These are phyloP conservation scores for Aspergillus indologenus DNA, from an alignment of 495 filamentous ascomycete species.

Conservation along the genomic window DNA sequence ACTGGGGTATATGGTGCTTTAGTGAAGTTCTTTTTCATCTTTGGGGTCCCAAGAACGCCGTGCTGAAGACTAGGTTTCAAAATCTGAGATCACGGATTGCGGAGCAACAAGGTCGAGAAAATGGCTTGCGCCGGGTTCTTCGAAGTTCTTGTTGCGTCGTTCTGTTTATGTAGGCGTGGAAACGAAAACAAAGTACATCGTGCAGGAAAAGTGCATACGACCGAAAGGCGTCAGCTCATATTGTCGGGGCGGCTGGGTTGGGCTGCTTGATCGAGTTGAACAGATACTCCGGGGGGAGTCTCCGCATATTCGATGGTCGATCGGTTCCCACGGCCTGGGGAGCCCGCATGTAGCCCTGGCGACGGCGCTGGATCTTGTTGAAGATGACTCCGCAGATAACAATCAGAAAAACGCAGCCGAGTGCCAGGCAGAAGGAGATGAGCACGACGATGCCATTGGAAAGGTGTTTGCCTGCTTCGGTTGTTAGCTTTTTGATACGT, in stretches of 20 bases:
- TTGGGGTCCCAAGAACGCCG: constrained; percentile 35
- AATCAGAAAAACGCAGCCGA: constrained; percentile 82
- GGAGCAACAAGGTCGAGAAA: neutral
- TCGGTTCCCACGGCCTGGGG: constrained; percentile 68
- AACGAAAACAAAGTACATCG: neutral
- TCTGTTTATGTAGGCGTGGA: neutral
- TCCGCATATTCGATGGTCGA: constrained; percentile 68
- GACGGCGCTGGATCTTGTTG: constrained; percentile 77
- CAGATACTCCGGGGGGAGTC: constrained; percentile 78
- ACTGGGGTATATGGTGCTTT: constrained; percentile 26
- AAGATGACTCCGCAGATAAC: constrained; percentile 80
- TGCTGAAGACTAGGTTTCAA: constrained; percentile 23
- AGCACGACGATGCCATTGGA: constrained; percentile 85
- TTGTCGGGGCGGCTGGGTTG: constrained; percentile 34
- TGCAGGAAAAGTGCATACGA: neutral
- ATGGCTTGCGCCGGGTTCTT: neutral
- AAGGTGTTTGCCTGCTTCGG: constrained; percentile 52
- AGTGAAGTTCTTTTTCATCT: neutral
- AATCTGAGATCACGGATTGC: constrained; percentile 10
- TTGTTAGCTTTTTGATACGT: constrained; percentile 26
- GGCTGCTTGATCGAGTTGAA: constrained; percentile 56
- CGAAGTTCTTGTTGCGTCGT: neutral
- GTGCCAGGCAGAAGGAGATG: constrained; percentile 85
- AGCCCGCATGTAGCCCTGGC: constrained; percentile 82
- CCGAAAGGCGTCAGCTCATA: constrained; percentile 27